A percentile compares a stretch with the other conserved stretches of the same genome.
phyloP scores from a whole-genome alignment of 345 rosid genomes.

The Citrus trifoliata region DNA sequence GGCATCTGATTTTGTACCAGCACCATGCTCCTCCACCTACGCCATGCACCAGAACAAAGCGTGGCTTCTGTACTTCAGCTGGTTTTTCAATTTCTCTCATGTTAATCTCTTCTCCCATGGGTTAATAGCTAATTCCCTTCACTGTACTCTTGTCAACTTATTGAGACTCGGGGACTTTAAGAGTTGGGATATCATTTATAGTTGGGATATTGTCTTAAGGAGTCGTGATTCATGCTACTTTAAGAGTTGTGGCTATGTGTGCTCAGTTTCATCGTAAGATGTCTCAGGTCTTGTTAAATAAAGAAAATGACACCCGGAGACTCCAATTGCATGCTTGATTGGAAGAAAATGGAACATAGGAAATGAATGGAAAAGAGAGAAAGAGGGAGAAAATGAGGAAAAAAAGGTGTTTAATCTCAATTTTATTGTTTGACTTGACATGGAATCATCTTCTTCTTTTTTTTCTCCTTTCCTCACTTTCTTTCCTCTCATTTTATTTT shows the following conservation, averaged over 20 bases:
- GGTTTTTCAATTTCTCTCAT: slow-evolving; percentile 1
- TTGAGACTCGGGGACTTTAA: background rate
- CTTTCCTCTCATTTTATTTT: no score
- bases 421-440: no score
- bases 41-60: slow-evolving; percentile 87
- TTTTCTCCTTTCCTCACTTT: no score
- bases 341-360: no score
- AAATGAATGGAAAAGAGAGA: no score
- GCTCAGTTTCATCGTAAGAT: background rate
- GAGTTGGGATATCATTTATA: slow-evolving; percentile 7
- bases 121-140: background rate
- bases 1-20: slow-evolving; percentile 79
- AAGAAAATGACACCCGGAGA: background rate
- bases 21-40: slow-evolving; percentile 85
- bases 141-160: background rate
- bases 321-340: no score
- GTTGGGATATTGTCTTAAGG: slow-evolving; percentile 11
- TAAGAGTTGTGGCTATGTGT: slow-evolving; percentile 1
- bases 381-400: no score
- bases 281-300: background rate
- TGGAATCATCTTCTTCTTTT: no score
- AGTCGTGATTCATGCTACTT: slow-evolving; percentile 16
- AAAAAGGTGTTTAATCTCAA: no score
- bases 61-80: slow-evolving; percentile 18
- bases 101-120: slow-evolving; percentile 43